Percentiles rank a stretch among this genome's conserved stretches.
Evolutionary conservation across 2,329 filamentous ascomycete species (phyloP).

Genomic region (Helicocarpus griseus): DNA sequence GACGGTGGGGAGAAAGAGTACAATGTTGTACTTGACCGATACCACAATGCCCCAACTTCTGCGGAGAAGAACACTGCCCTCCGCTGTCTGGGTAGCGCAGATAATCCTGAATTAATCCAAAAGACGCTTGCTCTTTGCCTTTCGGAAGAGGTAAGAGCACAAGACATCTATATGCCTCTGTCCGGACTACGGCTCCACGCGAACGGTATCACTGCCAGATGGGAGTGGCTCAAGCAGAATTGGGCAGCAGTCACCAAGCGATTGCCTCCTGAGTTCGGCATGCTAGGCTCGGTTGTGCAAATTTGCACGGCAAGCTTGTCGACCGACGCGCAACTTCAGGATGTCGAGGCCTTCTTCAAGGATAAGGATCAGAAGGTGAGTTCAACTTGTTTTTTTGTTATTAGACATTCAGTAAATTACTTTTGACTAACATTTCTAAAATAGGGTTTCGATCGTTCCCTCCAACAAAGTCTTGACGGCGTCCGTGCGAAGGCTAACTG

Average conservation of each 20-base stretch:
- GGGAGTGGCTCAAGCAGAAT: slow-evolving; percentile 73
- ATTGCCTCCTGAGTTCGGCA: slow-evolving; percentile 74
- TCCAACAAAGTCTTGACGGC: slow-evolving; percentile 82
- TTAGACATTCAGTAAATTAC: too few species aligned
- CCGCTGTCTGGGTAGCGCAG: slow-evolving; percentile 69
- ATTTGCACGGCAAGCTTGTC: slow-evolving; percentile 78
- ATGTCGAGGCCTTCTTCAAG: slow-evolving; percentile 72
- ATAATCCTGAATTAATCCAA: slow-evolving; percentile 69
- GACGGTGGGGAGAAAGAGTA: slow-evolving; percentile 84
- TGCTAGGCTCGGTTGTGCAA: slow-evolving; percentile 74
- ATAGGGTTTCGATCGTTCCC: slow-evolving; percentile 67
- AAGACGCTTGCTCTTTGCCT: slow-evolving; percentile 67
- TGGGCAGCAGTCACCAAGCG: slow-evolving; percentile 78
- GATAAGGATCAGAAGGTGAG: slow-evolving; percentile 66
- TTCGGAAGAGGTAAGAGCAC: slow-evolving; percentile 76
- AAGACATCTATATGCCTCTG: slow-evolving; percentile 87
- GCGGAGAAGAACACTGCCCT: slow-evolving; percentile 91
- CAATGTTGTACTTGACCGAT: slow-evolving; percentile 64
- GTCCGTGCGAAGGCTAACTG: slow-evolving; percentile 77
- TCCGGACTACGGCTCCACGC: slow-evolving; percentile 66
- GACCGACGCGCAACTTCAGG: slow-evolving; percentile 61
- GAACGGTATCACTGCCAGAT: slow-evolving; percentile 70
- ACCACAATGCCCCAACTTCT: slow-evolving; percentile 62
- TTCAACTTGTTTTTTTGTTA: background rate
- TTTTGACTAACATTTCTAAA: slow-evolving; percentile 10